Base-by-base conservation (phyloP, 2,329 filamentous ascomycete species). In the Neophaeococcomyces aloes region DNA sequence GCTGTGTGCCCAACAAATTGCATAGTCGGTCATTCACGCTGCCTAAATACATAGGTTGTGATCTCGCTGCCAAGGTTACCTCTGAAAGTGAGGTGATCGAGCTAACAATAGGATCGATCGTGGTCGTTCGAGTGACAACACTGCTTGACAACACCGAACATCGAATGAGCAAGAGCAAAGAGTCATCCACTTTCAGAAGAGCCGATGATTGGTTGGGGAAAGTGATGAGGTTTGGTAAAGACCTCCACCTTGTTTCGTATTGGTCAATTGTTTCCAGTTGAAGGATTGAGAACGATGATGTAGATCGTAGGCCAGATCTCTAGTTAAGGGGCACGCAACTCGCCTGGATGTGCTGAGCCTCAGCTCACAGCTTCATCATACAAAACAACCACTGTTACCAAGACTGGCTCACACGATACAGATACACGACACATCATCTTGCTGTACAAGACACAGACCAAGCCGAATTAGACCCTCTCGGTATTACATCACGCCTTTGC, bases 281-380 rank as follows among this genome's bases (percentile, higher is more conserved):
- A 32, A 42, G 39, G 39, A 42, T 35, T 42, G 30, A 42, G 29
- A 31, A 42, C 39, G 39, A 35, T 42, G 30, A 42, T 18, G 39
- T 42, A 42, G 18, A 42, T 42, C 31, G 13, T 42, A 19, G 39
- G 39, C 31, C 39, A 29, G 39, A 35, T 30, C 18, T 42, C 14
- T 32, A n/a, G 17, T 42, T 42, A 42, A 35, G 39, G 39, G 39
- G 30, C 30, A 42, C 27, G 39, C 19, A 35, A 3, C 11, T 33
- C 38, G 38, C 38, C 38, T 41, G 38, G 25, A 41, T 41, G 32
- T 27, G 27, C 23, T 27, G 23, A 10, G 23, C 23, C 5, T 10
- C 23, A 10, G 10, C 10, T 5, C 23, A 27, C 23, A 10, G 10
- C 23, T 10, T 27, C 10, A 10, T 6, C 5, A 27, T 10, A 27